Base-by-base conservation (phyloP, 1,139 yeast species). In the Kodamaea fungicola region DNA sequence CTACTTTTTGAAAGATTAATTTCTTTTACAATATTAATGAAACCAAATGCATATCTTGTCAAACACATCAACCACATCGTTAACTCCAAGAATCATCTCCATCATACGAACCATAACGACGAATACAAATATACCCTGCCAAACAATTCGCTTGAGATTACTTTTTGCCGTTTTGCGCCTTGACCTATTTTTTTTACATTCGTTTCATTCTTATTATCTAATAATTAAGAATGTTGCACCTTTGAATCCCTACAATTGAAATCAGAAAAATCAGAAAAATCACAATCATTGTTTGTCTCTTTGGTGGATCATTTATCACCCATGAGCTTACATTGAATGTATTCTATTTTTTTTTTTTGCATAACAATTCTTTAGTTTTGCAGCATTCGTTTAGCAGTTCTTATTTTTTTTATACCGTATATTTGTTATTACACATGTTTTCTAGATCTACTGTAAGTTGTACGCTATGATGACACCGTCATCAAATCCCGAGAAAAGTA, bases 401-500 rank as follows among this genome's bases (percentile, higher is more conserved):
- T 24, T 30, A 25, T 12, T 27, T 19, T 28, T 32, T 32, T 32
- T 32, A 16, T 22, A 25, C 27, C 27, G 28, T 32, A 32, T 32
- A 32, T 32, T 25, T 25, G 34, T 32, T 32, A 13, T 32, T 32
- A 28, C 16, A 30, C 25, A 32, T 32, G 19, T 10, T 9, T 8
- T 27, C 12, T 23, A 23, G 26, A 23, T 8, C 10, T 8, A 23
- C 10, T 23, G 26, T 23, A 27, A 12, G 8, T 34, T 22, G 27
- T 42, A 47, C 5, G 45, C 48, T 7, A 44, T 29, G 1, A 49
- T 42, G 9, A 46, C 27, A 7, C 76, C 76, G 49, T 70, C 74
- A 31, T 59, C 63, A 44, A 61, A 71, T 0, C 74, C 75, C 1
- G 57, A 57, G 24, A 61, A 50, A n/a, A 64, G 40, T 28, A 57